Evolutionary conservation across 2,329 filamentous ascomycete species (phyloP), one percentile per base, ranked within the genome.

Genomic region (Dothideomycetes sp.): DNA sequence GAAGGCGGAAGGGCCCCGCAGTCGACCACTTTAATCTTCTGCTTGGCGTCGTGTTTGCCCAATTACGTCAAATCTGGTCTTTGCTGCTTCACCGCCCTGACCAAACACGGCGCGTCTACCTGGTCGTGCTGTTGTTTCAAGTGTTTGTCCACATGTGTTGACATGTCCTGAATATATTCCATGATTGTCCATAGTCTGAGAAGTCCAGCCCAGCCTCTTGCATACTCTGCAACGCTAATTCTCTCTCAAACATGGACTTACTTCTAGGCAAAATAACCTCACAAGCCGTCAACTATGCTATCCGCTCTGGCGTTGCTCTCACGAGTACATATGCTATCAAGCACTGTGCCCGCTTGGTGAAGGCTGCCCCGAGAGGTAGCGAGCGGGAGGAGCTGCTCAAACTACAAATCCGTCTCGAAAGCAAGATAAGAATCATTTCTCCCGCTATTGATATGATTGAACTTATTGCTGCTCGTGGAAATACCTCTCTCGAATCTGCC

Each of bases 381-480:
- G 72, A 78, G 19, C 71, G 82, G 36, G 73, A 81, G 43, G 84
- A 94, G 57, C 69, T 96, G 4, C 70, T 76, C 41, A 60, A 64
- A 2, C 65, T 95, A 10, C 86, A 93, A 54, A 69, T 77, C 38
- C 73, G 81, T 2, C 70, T 96, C 3, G 77, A 94, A 51, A 79
- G 74, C 59, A 96, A 94, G 59, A 94, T 96, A 52, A 81, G 79
- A 62, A 85, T 94, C 48, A 79, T 95, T 34, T 87, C 86, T 9
- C 88, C 88, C 1, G 84, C 86, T 8, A 89, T 94, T 53, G 86
- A 94, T 56, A 79, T 94, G 68, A 86, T 94, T 51, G 85, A 94
- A 58, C 73, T 95, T 51, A 91, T 91, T 50, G 78, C 80, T 44
- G 80, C 81, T 24, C 73, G 80, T 45, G 81, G 81, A n/a, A 84